Conservation (phyloP, 1,284 basidiomycete species). For the Ustilago lituana region DNA sequence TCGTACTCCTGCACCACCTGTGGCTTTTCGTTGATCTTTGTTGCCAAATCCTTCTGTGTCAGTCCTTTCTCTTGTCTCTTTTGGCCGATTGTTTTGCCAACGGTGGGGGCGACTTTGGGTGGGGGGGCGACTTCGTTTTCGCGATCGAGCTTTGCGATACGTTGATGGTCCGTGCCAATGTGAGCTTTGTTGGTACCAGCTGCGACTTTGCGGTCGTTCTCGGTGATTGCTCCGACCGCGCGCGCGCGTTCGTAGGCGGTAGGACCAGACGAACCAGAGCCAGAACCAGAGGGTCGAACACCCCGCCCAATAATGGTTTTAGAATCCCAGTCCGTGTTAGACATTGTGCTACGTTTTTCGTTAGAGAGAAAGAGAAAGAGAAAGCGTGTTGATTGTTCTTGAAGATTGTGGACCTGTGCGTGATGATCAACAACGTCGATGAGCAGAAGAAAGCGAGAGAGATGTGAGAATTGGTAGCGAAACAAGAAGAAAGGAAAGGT, state of each 20-base stretch:
- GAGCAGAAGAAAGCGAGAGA: too few relatives aligned
- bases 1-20: conserved; percentile 90
- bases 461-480: too few relatives aligned
- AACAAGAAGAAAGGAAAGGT: too few relatives aligned
- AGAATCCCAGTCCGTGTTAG: conserved; percentile 55
- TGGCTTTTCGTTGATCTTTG: conserved; percentile 89
- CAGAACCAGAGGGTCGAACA: conserved; percentile 68
- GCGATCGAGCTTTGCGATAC: conserved; percentile 64
- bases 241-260: conserved; percentile 67
- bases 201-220: conserved; percentile 69
- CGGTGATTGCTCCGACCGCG: conserved; percentile 69
- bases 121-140: conserved; percentile 94
- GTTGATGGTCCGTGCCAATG: conserved; percentile 60
- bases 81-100: conserved; percentile 86
- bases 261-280: conserved; percentile 73
- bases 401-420: too few relatives aligned
- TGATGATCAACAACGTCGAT: too few relatives aligned
- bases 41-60: conserved; percentile 93
- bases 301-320: conserved; percentile 79
- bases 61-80: conserved; percentile 81
- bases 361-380: background rate
- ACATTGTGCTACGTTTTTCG: conserved; percentile 16
- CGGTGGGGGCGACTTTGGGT: conserved; percentile 79
- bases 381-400: background rate
- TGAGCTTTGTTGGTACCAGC: conserved; percentile 64